Base-by-base conservation (phyloP, 495 filamentous ascomycete species). In the Halenospora varia region DNA sequence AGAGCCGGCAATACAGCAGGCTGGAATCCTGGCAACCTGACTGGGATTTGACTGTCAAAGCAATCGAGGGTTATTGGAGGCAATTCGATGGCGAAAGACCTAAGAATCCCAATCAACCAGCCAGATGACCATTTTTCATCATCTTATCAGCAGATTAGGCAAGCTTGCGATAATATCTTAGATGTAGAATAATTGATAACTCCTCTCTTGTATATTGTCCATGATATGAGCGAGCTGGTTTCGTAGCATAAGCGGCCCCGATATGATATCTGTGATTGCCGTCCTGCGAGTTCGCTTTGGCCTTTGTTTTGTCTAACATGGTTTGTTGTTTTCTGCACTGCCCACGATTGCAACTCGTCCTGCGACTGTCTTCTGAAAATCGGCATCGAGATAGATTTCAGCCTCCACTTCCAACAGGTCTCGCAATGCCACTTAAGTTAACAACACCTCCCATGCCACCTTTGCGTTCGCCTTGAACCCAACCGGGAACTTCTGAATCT, bases 401-500 rank as follows among this genome's bases (percentile, higher is more conserved):
- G n/a, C 49, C 40, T 3, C 59, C 59, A 47, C 62, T 62, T 10
- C 66, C 66, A 17, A 61, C 66, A 18, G 66, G 60, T 48, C 63
- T 29, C 15, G 66, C 66, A 56, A 65, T 62, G 0, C 63, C 63
- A 46, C 25, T 62, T 29, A 68, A 49, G 55, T 66, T 68, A 25
- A 68, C 48, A 15, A 68, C 66, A 10, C 66, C 66, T 17, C 66
- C 66, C 25, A 59, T 49, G 10, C 49, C 44, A 47, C 19, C 46
- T 15, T 29, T 55, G 15, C 60, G 44, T 39, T 70, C 68, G 20
- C 68, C 62, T 24, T 72, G 62, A 4, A 85, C 81, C 82, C 82
- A 86, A 2, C 81, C 82, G 1, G 82, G 81, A 10, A 85, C 79
- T 56, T 74, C 69, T 0, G 17, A 44, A 15, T 66, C 62, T 29